phyloP scores from a whole-genome alignment of 139 green algal species.

The Chlamydomonas incerta region DNA sequence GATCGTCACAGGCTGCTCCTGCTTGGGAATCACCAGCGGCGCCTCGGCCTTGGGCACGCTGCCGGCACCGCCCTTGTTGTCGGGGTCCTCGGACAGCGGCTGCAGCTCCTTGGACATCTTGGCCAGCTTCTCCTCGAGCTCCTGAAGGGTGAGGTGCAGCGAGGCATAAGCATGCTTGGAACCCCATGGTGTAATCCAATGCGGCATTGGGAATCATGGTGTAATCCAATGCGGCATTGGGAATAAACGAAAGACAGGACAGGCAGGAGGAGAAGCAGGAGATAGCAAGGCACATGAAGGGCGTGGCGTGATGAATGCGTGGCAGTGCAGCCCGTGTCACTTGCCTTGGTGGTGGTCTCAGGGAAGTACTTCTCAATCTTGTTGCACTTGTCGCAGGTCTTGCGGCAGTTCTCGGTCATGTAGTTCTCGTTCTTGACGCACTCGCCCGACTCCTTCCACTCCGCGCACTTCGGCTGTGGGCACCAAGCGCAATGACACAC shows the following conservation, averaged over 20 bases:
- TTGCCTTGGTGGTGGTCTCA: slow-evolving; percentile 30
- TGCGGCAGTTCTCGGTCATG: slow-evolving; percentile 62
- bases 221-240: too few species aligned
- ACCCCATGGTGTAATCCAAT: too few species aligned
- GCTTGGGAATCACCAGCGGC: slow-evolving; percentile 15
- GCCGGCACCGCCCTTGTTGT: background rate
- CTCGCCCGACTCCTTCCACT: slow-evolving; percentile 57
- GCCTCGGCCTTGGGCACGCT: background rate
- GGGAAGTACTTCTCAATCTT: slow-evolving; percentile 19
- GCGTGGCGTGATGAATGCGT: too few species aligned
- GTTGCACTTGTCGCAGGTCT: slow-evolving; percentile 47
- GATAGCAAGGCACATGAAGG: too few species aligned
- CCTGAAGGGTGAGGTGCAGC: background rate
- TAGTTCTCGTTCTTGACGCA: slow-evolving; percentile 61
- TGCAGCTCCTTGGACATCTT: slow-evolving; percentile 35
- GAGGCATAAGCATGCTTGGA: too few species aligned
- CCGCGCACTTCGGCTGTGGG: slow-evolving; percentile 53
- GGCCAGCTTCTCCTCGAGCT: slow-evolving; percentile 20
- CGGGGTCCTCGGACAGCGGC: slow-evolving; percentile 29
- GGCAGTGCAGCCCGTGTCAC: too few species aligned
- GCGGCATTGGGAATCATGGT: too few species aligned
- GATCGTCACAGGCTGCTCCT: background rate
- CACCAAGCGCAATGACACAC: background rate
- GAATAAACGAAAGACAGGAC: too few species aligned
- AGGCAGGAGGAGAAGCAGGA: too few species aligned